Conservation (phyloP, 1,284 basidiomycete genomes). For the Sphaerobolus stellatus region DNA sequence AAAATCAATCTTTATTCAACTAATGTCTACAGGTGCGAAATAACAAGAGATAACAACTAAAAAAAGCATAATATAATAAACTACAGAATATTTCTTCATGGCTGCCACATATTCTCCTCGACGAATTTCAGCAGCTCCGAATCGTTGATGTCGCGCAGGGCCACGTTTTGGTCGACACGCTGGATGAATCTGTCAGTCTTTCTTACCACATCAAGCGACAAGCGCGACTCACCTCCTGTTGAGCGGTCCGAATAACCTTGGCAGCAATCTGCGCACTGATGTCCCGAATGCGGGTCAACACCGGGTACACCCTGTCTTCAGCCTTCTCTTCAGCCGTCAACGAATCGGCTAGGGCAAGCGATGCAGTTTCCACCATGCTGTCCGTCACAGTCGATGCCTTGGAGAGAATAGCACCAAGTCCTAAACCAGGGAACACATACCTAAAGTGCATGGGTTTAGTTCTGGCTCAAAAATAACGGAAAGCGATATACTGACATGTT, state of each 20-base stretch:
- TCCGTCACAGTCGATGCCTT: conserved; percentile 69
- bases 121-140: conserved; percentile 54
- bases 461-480: conserved; percentile 21
- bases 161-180: conserved; percentile 58
- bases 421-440: conserved; percentile 56
- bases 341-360: conserved; percentile 75
- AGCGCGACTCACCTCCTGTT: conserved; percentile 59
- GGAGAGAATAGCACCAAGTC: conserved; percentile 74
- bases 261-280: conserved; percentile 76
- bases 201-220: conserved; percentile 5
- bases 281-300: conserved; percentile 77
- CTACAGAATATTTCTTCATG: too few species aligned
- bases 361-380: conserved; percentile 78
- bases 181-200: conserved; percentile 24
- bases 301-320: conserved; percentile 70
- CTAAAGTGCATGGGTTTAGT: conserved; percentile 9
- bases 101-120: conserved; percentile 69
- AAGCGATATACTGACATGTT: conserved; percentile 80
- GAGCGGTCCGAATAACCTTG: conserved; percentile 75
- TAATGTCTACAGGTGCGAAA: too few species aligned
- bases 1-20: too few species aligned
- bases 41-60: too few species aligned
- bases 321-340: conserved; percentile 72
- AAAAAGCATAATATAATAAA: too few species aligned
- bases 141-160: conserved; percentile 59